Conservation (phyloP, 345 rosid species). For the Gynandropsis gynandra region DNA sequence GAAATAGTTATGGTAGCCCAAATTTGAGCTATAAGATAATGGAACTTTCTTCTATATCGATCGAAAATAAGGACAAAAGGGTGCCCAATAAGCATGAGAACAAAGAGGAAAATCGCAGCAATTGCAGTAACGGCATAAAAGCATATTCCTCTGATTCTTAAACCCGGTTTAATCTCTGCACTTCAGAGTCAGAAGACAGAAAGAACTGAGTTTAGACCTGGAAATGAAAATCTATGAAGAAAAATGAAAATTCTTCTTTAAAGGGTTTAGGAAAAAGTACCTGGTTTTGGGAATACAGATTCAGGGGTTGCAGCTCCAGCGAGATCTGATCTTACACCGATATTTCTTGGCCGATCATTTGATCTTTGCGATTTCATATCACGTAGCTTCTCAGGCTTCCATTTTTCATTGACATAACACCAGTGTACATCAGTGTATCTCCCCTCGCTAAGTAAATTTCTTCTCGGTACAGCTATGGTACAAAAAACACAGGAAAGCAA, state of each 20-base stretch:
- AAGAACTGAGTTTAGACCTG: conserved; percentile 13
- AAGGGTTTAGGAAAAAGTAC: conserved; percentile 31
- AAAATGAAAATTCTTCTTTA: conserved; percentile 7
- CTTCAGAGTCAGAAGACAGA: conserved; percentile 24
- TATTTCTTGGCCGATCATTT: conserved; percentile 25
- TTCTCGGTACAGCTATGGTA: conserved; percentile 32
- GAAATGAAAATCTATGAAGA: conserved; percentile 1
- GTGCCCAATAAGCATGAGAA: conserved; percentile 57
- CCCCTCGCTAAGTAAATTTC: conserved; percentile 23
- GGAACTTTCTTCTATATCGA: conserved; percentile 60
- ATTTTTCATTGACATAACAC: conserved; percentile 24
- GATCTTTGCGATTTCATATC: conserved; percentile 24
- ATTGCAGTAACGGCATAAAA: conserved; percentile 57
- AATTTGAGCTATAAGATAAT: conserved; percentile 56
- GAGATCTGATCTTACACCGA: conserved; percentile 51
- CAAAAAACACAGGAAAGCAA: conserved; percentile 15
- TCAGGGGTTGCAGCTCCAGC: conserved; percentile 51
- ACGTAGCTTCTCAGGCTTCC: conserved; percentile 22
- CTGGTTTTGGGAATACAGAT: conserved; percentile 43
- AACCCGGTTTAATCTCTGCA: conserved; percentile 50
- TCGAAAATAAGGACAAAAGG: conserved; percentile 76
- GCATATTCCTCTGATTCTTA: conserved; percentile 72
- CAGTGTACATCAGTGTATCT: conserved; percentile 23
- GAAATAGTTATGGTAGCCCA: conserved; percentile 60
- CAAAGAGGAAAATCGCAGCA: conserved; percentile 55